Evolutionary conservation across 2,329 filamentous ascomycete genomes (phyloP), one percentile per base, ranked within the genome.

Genomic region (Dendrostoma leiphaemia): DNA sequence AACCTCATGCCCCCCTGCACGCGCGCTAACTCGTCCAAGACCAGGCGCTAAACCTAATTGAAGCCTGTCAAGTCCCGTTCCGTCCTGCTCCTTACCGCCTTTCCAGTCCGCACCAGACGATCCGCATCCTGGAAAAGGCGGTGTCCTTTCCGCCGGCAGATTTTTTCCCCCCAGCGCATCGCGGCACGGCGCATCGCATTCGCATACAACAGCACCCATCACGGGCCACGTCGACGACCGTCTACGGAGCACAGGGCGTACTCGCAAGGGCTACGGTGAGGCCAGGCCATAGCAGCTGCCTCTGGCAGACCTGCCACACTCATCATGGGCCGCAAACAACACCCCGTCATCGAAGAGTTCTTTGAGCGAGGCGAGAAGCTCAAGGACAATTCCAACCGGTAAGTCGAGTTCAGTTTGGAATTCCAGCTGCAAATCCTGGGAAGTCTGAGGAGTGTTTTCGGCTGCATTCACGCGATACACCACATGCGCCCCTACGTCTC

Each of bases 361-460:
- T 97, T 96, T 71, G 84, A 90, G 69, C 84, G 91, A 62, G 92
- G 92, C 9, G 82, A 84, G 35, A 96, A 96, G 74, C 81, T 96
- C 64, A 85, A 88, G 67, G 91, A 96, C 73, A 88, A 89, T 60
- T 94, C 90, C 75, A 96, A 96, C 70, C 84, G 92, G 58, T 96
- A 96, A 68, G 86, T 90, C 67, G 35, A 24, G 21, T 6, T 9
- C 29, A 3, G 7, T 21, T 26, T 24, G 12, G 28, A 13, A 21
- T 17, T 23, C 21, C 38, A n/a, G n/a, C n/a, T n/a, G n/a, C n/a
- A n/a, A n/a, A n/a, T n/a, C n/a, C n/a, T n/a, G n/a, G n/a, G n/a
- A n/a, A n/a, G n/a, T n/a, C n/a, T n/a, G n/a, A n/a, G n/a, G n/a
- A n/a, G n/a, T n/a, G n/a, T n/a, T n/a, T n/a, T n/a, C n/a, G n/a